Evolutionary conservation across 495 filamentous ascomycete species (phyloP).

Genomic region (Annulohypoxylon maeteangense): DNA sequence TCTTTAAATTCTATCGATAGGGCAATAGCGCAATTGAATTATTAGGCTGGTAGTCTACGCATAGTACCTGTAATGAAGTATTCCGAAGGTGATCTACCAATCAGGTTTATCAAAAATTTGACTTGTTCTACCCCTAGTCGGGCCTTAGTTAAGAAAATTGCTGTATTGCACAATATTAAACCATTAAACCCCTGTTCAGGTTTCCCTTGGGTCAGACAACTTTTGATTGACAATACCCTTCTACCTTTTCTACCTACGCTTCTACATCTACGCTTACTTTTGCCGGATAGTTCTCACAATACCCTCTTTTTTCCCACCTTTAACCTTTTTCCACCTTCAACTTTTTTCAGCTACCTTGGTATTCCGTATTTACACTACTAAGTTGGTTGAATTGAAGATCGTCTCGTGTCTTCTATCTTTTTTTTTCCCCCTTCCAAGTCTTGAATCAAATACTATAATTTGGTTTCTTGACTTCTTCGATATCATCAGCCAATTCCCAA

Average conservation of each 20-base stretch:
- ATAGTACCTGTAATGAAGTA: neutral
- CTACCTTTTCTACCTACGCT: neutral
- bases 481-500: neutral
- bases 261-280: slow-evolving; percentile 34
- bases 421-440: neutral
- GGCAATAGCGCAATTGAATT: slow-evolving; percentile 3
- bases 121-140: slow-evolving; percentile 40
- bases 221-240: slow-evolving; percentile 40
- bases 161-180: slow-evolving; percentile 45
- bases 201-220: slow-evolving; percentile 46
- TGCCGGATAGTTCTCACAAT: slow-evolving; percentile 42
- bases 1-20: neutral
- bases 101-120: slow-evolving; percentile 37
- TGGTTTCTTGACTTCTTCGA: slow-evolving; percentile 4
- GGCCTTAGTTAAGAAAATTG: slow-evolving; percentile 33
- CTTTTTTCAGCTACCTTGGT: slow-evolving; percentile 8
- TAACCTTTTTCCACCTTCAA: slow-evolving; percentile 31
- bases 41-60: slow-evolving; percentile 19
- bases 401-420: neutral
- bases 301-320: slow-evolving; percentile 32
- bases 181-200: slow-evolving; percentile 33
- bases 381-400: neutral
- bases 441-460: neutral
- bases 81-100: slow-evolving; percentile 10
- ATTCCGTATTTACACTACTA: neutral